These are phyloP conservation scores for Arthroderma sp. DNA, from an alignment of 2,329 filamentous ascomycete species.

Conservation along the genomic window DNA sequence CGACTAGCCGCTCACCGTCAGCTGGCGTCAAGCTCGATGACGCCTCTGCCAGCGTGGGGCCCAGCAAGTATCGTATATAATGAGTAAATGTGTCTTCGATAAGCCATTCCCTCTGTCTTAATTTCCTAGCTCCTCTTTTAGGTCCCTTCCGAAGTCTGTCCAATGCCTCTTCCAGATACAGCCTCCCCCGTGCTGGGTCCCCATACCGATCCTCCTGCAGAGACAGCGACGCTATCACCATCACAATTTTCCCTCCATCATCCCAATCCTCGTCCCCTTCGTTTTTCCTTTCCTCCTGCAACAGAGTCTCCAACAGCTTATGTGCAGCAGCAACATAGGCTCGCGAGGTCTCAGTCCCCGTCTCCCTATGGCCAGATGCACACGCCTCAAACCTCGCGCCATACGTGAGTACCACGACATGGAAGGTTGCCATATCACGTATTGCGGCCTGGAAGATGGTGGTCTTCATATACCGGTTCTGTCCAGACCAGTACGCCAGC, in stretches of 20 bases:
- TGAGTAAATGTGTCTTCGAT: slow-evolving; percentile 24
- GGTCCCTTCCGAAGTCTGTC: slow-evolving; percentile 18
- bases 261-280: background rate
- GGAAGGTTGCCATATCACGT: slow-evolving; percentile 26
- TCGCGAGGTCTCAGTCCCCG: slow-evolving; percentile 14
- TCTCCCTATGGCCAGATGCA: slow-evolving; percentile 17
- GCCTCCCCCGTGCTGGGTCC: slow-evolving; percentile 18
- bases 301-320: slow-evolving; percentile 22
- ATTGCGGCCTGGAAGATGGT: slow-evolving; percentile 26
- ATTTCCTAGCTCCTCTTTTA: background rate
- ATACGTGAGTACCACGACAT: slow-evolving; percentile 28
- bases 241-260: slow-evolving; percentile 16
- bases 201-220: slow-evolving; percentile 32
- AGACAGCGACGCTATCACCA: slow-evolving; percentile 27
- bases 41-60: slow-evolving; percentile 20
- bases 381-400: slow-evolving; percentile 28
- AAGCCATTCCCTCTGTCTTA: background rate
- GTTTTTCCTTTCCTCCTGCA: slow-evolving; percentile 16
- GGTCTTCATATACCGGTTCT: slow-evolving; percentile 29
- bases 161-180: slow-evolving; percentile 24
- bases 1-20: slow-evolving; percentile 21
- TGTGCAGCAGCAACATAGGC: slow-evolving; percentile 22
- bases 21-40: background rate
- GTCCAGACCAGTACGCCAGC: slow-evolving; percentile 33
- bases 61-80: slow-evolving; percentile 26